Evolutionary conservation across 352 stramenopile genomes (phyloP), one percentile per base, ranked within the genome.

Genomic region (Pythium myriotylum): DNA sequence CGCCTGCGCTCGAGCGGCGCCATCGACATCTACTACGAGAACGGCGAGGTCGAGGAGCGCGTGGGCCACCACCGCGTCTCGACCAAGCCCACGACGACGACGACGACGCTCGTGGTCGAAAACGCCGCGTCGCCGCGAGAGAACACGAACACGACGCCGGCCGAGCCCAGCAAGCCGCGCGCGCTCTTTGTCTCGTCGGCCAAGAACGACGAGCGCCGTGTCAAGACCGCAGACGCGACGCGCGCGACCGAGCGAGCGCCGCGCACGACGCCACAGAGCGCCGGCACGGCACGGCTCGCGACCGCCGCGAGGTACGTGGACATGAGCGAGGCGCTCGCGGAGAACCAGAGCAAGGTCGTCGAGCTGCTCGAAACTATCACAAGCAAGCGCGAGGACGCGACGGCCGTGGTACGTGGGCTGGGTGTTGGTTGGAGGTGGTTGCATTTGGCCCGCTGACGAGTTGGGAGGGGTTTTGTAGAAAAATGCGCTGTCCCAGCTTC

Each of bases 401-500:
- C 75, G 17, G 48, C 49, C 54, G 79, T 86, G 76, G 79, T 86
- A 39, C 58, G 78, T 35, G n/a, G n/a, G n/a, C n/a, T n/a, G 70
- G 16, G 7, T 42, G 9, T 17, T 24, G 8, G 43, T 24, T 9
- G 12, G 13, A 5, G 12, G 29, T 50, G 17, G 26, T 40, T 26
- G 52, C 23, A 6, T 17, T 20, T n/a, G 49, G 19, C 29, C 8
- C 20, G 8, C 29, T 35, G 29, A 35, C 29, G 29, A 35, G 29
- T 10, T n/a, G 29, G 10, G 5, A 10, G 29, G 29, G 24, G 2
- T 37, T 23, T n/a, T 1, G 16, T 41, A 90, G 81, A 91, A 91
- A 86, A 91, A 89, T 35, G 69, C 76, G 0, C 53, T 91, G 24
- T 89, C 79, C 16, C 62, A 75, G 37, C 61, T 91, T 23, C 70